A percentile compares a stretch with the other conserved stretches of the same genome.
Evolutionary conservation across 2,329 filamentous ascomycete genomes (phyloP).

Genomic region (Alternaria sp.): DNA sequence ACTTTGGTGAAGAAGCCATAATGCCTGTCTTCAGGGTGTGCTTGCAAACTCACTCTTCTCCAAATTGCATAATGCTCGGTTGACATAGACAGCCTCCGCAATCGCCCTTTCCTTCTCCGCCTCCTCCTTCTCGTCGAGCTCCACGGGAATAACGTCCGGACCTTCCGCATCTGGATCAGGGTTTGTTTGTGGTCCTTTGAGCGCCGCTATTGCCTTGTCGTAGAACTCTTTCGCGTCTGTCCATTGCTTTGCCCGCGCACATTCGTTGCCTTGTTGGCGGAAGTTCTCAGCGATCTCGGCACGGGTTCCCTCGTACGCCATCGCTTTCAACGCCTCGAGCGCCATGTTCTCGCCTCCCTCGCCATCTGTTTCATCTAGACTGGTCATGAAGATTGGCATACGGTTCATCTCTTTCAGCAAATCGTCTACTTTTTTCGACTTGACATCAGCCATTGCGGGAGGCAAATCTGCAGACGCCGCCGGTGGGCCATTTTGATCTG

Average conservation of each 20-base stretch:
- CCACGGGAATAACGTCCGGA: slow-evolving; percentile 51
- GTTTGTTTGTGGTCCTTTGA: slow-evolving; percentile 64
- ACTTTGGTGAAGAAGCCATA: not conserved
- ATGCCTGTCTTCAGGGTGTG: not conserved
- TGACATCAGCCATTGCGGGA: slow-evolving; percentile 63
- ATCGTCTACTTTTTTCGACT: slow-evolving; percentile 64
- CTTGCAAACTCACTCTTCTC: slow-evolving; percentile 66
- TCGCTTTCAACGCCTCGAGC: slow-evolving; percentile 83
- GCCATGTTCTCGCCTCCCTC: slow-evolving; percentile 76
- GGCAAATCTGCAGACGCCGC: slow-evolving; percentile 57
- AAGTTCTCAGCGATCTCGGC: slow-evolving; percentile 83
- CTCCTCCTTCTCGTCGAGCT: slow-evolving; percentile 65
- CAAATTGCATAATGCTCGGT: slow-evolving; percentile 88
- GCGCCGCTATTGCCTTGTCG: slow-evolving; percentile 77
- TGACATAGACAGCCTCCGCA: slow-evolving; percentile 80
- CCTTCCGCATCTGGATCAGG: slow-evolving; percentile 49
- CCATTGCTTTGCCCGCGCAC: slow-evolving; percentile 75
- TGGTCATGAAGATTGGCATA: slow-evolving; percentile 93
- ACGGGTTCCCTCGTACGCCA: slow-evolving; percentile 91
- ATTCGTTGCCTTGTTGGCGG: slow-evolving; percentile 91
- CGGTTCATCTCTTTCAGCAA: slow-evolving; percentile 70
- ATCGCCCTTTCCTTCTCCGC: slow-evolving; percentile 65
- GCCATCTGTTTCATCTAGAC: slow-evolving; percentile 69
- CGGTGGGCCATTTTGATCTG: slow-evolving; percentile 14
- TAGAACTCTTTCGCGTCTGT: slow-evolving; percentile 91